phyloP scores from a whole-genome alignment of 495 filamentous ascomycete species.

The Margaritispora aquatica region DNA sequence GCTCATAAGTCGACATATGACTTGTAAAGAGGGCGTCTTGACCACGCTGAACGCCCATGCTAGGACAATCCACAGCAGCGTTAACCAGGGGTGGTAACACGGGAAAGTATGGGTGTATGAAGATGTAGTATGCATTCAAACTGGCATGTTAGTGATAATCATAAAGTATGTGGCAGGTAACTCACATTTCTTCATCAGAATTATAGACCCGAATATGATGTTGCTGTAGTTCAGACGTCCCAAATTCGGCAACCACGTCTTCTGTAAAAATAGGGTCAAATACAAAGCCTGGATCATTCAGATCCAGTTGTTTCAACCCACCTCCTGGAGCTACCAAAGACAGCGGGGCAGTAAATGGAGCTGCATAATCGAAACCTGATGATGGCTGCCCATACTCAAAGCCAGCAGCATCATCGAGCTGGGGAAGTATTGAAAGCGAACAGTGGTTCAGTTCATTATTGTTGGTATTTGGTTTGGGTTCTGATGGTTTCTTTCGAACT shows the following conservation, averaged over 20 bases:
- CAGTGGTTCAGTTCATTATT: slow-evolving; percentile 26
- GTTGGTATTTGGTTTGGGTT: slow-evolving; percentile 23
- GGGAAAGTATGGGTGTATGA: slow-evolving; percentile 53
- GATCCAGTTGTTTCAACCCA: slow-evolving; percentile 15
- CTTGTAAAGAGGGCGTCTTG: slow-evolving; percentile 19
- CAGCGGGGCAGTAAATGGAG: slow-evolving; percentile 12
- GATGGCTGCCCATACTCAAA: slow-evolving; percentile 5
- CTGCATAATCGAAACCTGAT: slow-evolving; percentile 25
- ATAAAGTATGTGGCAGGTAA: slow-evolving; percentile 24
- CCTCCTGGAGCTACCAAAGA: slow-evolving; percentile 7
- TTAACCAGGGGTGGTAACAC: slow-evolving; percentile 47
- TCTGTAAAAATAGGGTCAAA: slow-evolving; percentile 11
- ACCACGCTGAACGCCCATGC: slow-evolving; percentile 27
- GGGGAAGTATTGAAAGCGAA: slow-evolving; percentile 24
- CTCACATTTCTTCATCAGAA: slow-evolving; percentile 20
- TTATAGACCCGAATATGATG: slow-evolving; percentile 23
- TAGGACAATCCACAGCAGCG: slow-evolving; percentile 38
- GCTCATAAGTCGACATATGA: slow-evolving; percentile 39
- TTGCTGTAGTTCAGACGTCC: slow-evolving; percentile 21
- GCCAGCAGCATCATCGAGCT: slow-evolving; percentile 14
- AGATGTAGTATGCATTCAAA: slow-evolving; percentile 55
- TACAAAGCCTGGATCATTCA: slow-evolving; percentile 14
- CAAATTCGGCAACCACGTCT: slow-evolving; percentile 22
- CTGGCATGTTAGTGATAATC: slow-evolving; percentile 28
- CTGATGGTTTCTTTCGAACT: slow-evolving; percentile 21